phyloP scores from a whole-genome alignment of 345 rosid genomes.

The Salix koriyanagi region DNA sequence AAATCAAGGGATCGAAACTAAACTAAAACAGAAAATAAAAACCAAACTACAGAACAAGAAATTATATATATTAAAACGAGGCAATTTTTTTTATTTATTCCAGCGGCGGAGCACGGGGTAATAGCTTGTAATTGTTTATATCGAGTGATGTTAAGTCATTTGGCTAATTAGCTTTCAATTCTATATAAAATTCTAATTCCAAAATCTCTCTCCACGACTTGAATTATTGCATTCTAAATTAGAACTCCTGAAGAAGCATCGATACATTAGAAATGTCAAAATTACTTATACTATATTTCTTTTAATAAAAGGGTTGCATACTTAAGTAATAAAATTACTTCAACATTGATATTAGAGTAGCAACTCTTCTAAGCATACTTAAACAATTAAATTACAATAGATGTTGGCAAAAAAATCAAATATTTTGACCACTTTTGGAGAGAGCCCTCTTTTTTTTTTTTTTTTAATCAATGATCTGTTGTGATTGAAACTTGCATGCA shows the following conservation, averaged over 20 bases:
- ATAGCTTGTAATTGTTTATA: too few relatives aligned
- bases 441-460: too few relatives aligned
- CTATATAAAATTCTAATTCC: neutral
- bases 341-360: neutral
- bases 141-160: neutral
- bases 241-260: neutral
- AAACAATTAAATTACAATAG: neutral
- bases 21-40: too few relatives aligned
- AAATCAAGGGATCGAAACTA: too few relatives aligned
- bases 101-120: too few relatives aligned
- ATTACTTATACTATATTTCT: neutral
- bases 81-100: too few relatives aligned
- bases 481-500: too few relatives aligned
- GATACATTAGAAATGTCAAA: neutral
- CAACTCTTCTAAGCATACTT: neutral
- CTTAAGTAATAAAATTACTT: neutral
- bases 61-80: too few relatives aligned
- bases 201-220: neutral
- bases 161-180: neutral
- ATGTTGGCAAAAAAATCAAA: too few relatives aligned
- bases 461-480: too few relatives aligned
- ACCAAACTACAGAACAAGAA: too few relatives aligned
- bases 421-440: too few relatives aligned
- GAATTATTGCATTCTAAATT: neutral
- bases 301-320: neutral